A percentile compares a stretch with the other conserved stretches of the same genome.
Evolutionary conservation across 148 eudicot species (phyloP).

Genomic region (Arctostaphylos glauca): DNA sequence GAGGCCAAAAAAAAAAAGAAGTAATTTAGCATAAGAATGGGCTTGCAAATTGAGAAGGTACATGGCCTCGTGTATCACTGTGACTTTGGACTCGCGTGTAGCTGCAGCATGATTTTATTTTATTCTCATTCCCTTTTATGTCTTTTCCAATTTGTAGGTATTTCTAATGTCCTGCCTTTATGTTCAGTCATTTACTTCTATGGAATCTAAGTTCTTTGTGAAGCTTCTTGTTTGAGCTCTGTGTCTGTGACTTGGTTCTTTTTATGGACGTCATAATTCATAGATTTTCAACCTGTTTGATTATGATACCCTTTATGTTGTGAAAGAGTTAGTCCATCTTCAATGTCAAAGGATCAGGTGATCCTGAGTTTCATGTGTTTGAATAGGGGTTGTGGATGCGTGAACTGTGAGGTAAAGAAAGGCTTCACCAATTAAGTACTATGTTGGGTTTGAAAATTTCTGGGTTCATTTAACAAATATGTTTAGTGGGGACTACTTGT

Average conservation of each 20-base stretch:
- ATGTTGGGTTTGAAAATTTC: not conserved
- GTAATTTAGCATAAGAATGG: not conserved
- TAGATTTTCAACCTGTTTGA: not conserved
- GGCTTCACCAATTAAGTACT: not conserved
- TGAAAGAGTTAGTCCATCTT: not conserved
- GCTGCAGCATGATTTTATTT: not conserved
- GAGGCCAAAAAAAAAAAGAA: no score
- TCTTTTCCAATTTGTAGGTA: conserved; percentile 2
- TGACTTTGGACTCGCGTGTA: not conserved
- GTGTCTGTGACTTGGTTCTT: conserved; percentile 1
- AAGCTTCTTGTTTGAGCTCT: not conserved
- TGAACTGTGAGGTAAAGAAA: not conserved
- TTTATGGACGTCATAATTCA: not conserved
- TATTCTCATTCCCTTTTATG: not conserved
- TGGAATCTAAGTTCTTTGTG: not conserved
- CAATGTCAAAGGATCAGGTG: conserved; percentile 4
- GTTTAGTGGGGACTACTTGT: not conserved
- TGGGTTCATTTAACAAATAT: not conserved
- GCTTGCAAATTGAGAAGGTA: conserved; percentile 7
- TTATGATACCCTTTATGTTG: not conserved
- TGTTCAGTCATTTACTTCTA: not conserved
- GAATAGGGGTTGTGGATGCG: not conserved
- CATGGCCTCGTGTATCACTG: conserved; percentile 10
- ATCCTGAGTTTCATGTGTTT: not conserved
- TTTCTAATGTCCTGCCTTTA: conserved; percentile 4